Percentiles rank a stretch among this genome's conserved stretches.
Evolutionary conservation across 768 basidiomycete species (phyloP).

Genomic region (Termitomyces sp.): DNA sequence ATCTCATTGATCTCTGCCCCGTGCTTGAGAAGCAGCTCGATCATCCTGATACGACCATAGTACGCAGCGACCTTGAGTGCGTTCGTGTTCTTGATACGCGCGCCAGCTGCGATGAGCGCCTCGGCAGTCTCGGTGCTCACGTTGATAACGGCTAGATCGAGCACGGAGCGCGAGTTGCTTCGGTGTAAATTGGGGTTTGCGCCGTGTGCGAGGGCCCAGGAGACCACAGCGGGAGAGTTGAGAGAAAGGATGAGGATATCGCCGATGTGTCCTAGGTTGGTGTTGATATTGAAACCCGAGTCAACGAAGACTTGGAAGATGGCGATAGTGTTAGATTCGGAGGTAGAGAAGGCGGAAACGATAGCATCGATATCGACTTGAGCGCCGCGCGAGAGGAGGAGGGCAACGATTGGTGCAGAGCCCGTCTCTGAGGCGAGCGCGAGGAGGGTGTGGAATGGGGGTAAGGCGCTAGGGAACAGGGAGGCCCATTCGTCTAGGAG

Average conservation of each 20-base stretch:
- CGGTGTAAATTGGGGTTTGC: slow-evolving; percentile 11
- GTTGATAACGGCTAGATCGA: slow-evolving; percentile 15
- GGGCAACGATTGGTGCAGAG: slow-evolving; percentile 8
- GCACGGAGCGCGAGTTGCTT: slow-evolving; percentile 7
- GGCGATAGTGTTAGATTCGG: background rate
- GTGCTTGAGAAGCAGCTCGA: slow-evolving; percentile 12
- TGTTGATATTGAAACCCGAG: slow-evolving; percentile 15
- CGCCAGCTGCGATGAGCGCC: slow-evolving; percentile 10
- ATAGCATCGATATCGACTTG: slow-evolving; percentile 5
- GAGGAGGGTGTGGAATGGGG: slow-evolving; percentile 2
- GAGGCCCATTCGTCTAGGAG: slow-evolving; percentile 9
- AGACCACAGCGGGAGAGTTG: background rate
- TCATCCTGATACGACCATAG: slow-evolving; percentile 15
- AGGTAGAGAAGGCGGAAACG: slow-evolving; percentile 5
- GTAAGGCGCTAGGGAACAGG: background rate
- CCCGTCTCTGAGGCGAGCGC: slow-evolving; percentile 3
- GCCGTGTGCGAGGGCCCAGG: slow-evolving; percentile 11
- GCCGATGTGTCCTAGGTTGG: slow-evolving; percentile 14
- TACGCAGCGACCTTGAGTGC: slow-evolving; percentile 18
- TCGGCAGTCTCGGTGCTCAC: background rate
- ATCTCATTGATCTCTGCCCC: slow-evolving; percentile 20
- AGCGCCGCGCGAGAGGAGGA: slow-evolving; percentile 11
- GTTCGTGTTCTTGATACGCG: slow-evolving; percentile 13
- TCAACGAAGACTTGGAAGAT: slow-evolving; percentile 15
- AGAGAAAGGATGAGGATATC: slow-evolving; percentile 14